A percentile compares a stretch with the other conserved stretches of the same genome.
Evolutionary conservation across 129 eudicot genomes (phyloP).

Genomic region (Helianthus annuus): DNA sequence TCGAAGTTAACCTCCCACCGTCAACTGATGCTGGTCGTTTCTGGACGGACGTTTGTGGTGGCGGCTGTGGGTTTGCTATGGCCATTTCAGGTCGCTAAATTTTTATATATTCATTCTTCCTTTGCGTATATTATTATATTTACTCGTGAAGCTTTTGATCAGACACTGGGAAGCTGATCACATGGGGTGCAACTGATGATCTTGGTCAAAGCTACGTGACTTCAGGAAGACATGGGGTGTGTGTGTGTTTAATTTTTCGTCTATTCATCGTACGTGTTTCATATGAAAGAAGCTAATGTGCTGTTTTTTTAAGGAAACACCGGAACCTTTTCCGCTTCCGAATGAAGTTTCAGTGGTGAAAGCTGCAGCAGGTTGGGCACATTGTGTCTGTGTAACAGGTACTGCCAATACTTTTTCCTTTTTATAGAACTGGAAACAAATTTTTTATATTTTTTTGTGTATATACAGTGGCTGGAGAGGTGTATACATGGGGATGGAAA

Average conservation of each 20-base stretch:
- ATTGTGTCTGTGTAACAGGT: conserved; percentile 92
- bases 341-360: conserved; percentile 57
- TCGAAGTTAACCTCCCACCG: conserved; percentile 59
- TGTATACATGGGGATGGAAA: conserved; percentile 99
- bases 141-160: background rate
- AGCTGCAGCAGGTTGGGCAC: conserved; percentile 99
- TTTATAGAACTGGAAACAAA: background rate
- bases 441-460: background rate
- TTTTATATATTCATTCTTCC: background rate
- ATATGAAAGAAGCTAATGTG: conserved; percentile 20
- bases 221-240: conserved; percentile 94
- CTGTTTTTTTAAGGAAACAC: conserved; percentile 73
- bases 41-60: conserved; percentile 87
- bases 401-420: background rate
- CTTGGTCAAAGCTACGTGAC: conserved; percentile 96
- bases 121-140: background rate
- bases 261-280: background rate
- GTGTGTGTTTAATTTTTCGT: conserved; percentile 31
- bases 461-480: conserved; percentile 68
- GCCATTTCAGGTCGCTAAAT: conserved; percentile 69
- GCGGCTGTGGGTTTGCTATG: conserved; percentile 98
- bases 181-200: conserved; percentile 99
- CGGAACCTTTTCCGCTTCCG: conserved; percentile 95
- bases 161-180: conserved; percentile 89
- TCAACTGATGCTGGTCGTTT: conserved; percentile 43